phyloP scores from a whole-genome alignment of 2,329 filamentous ascomycete species.

The Chalaropsis ovoidea region DNA sequence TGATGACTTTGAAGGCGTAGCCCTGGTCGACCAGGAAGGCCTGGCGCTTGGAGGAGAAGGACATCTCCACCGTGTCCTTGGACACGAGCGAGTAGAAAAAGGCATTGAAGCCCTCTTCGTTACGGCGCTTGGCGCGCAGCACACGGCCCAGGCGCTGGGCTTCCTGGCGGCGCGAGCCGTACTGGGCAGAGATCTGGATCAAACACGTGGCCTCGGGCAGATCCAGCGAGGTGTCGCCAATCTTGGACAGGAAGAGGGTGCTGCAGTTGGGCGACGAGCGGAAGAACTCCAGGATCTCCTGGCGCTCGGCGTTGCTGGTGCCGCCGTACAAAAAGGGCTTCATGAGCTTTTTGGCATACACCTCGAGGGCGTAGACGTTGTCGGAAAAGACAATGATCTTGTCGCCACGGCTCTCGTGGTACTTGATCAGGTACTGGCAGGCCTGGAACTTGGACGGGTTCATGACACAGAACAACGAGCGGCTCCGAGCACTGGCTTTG shows the following conservation, averaged over 20 bases:
- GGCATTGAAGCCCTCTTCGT: constrained; percentile 96
- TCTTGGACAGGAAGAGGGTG: constrained; percentile 92
- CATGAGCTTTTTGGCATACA: constrained; percentile 70
- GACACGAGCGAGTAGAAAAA: constrained; percentile 98
- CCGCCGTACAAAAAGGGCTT: constrained; percentile 89
- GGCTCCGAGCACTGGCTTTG: constrained; percentile 47
- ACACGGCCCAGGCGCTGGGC: constrained; percentile 89
- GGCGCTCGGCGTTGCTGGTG: constrained; percentile 74
- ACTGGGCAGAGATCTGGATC: constrained; percentile 95
- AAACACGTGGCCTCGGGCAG: constrained; percentile 91
- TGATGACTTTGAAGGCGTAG: constrained; percentile 98
- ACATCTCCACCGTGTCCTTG: constrained; percentile 97
- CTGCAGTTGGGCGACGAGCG: constrained; percentile 84
- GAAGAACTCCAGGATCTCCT: constrained; percentile 84
- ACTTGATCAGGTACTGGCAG: constrained; percentile 96
- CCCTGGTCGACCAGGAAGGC: constrained; percentile 96
- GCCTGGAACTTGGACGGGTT: constrained; percentile 96
- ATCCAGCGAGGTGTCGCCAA: constrained; percentile 96
- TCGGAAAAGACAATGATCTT: constrained; percentile 98
- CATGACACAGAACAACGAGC: constrained; percentile 72
- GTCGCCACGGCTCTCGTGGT: constrained; percentile 86
- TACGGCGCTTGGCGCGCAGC: constrained; percentile 84
- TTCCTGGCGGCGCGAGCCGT: constrained; percentile 92
- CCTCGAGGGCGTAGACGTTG: constrained; percentile 83
- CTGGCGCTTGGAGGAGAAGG: constrained; percentile 90